Evolutionary conservation across 2,329 filamentous ascomycete species (phyloP).

Genomic region (Arthroderma sp.): DNA sequence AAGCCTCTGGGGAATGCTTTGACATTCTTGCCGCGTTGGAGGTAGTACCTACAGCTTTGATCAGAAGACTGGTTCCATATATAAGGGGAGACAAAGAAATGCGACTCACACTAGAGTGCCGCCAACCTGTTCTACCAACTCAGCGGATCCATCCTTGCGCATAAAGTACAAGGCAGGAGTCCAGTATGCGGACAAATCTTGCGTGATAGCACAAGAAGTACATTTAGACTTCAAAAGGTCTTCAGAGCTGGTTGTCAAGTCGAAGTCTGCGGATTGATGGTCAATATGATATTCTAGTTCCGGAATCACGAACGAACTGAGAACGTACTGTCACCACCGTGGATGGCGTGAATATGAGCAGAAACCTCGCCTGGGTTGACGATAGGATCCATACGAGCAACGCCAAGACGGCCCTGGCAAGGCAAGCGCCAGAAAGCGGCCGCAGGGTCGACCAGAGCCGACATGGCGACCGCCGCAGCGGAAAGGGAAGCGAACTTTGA

Average conservation of each 20-base stretch:
- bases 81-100: constrained; percentile 4
- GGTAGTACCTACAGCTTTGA: constrained; percentile 56
- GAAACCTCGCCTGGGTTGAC: constrained; percentile 48
- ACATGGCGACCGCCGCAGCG: constrained; percentile 5
- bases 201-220: constrained; percentile 64
- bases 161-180: constrained; percentile 66
- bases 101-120: constrained; percentile 69
- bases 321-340: constrained; percentile 61
- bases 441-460: constrained; percentile 17
- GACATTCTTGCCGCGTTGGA: constrained; percentile 53
- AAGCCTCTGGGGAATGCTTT: constrained; percentile 65
- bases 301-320: not conserved
- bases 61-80: not conserved
- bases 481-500: constrained; percentile 4
- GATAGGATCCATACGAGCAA: constrained; percentile 66
- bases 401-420: constrained; percentile 56
- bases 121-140: constrained; percentile 60
- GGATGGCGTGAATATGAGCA: constrained; percentile 59
- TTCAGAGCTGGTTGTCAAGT: constrained; percentile 41
- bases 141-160: constrained; percentile 51
- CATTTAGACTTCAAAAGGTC: constrained; percentile 52
- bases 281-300: constrained; percentile 6
- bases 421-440: constrained; percentile 83
- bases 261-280: constrained; percentile 43
- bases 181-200: constrained; percentile 88